These are phyloP conservation scores for Pyrenula aspistea DNA, from an alignment of 495 filamentous ascomycete species.

Conservation along the genomic window DNA sequence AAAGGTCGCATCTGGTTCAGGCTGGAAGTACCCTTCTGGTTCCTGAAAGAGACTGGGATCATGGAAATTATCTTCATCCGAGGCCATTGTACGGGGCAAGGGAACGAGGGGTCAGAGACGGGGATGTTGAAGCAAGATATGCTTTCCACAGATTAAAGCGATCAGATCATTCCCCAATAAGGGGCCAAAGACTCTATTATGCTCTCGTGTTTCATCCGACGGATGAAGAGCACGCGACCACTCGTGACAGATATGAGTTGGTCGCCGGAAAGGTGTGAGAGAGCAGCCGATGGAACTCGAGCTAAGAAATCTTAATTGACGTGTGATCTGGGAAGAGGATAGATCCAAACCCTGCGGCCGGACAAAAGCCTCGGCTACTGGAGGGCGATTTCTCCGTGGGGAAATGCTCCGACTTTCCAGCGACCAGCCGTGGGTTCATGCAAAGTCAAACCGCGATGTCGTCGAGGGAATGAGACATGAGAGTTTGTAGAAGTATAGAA, in stretches of 20 bases:
- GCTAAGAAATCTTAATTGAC: background rate
- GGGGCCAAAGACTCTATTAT: conserved; percentile 1
- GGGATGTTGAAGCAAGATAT: background rate
- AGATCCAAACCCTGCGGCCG: background rate
- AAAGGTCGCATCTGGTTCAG: conserved; percentile 55
- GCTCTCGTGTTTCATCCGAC: background rate
- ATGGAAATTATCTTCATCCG: conserved; percentile 29
- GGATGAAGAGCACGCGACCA: background rate
- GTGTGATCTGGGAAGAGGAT: background rate
- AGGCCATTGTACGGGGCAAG: conserved; percentile 4
- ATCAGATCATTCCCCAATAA: conserved; percentile 2
- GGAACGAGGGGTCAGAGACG: background rate
- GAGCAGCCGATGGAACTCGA: background rate
- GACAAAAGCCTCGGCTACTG: background rate
- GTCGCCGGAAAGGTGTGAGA: background rate
- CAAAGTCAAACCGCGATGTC: too few species aligned
- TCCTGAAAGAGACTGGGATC: conserved; percentile 58
- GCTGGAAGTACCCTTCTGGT: conserved; percentile 63
- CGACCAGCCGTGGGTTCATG: too few species aligned
- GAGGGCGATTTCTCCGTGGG: background rate
- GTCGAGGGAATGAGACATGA: too few species aligned
- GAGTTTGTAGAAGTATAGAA: too few species aligned
- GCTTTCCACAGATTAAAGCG: conserved; percentile 1
- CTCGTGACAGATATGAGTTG: background rate
- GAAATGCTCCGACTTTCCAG: background rate